Evolutionary conservation across 192 early-diverging fungal species (phyloP), one percentile per base, ranked within the genome.

Genomic region (Coemansia sp.): DNA sequence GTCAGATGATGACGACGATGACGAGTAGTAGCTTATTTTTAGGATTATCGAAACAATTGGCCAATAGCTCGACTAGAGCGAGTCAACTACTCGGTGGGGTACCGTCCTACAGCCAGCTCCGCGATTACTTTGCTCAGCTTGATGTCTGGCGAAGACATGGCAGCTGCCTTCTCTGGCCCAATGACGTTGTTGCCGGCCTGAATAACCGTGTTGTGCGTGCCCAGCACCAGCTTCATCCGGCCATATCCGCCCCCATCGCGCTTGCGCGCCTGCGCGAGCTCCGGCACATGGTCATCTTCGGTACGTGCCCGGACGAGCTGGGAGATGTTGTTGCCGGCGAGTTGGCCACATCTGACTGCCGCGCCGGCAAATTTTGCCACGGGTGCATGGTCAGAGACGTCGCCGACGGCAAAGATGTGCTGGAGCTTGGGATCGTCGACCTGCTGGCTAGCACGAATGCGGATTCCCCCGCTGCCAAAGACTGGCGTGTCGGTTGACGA

Each of bases 321-420:
- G 18, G 53, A 51, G 26, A 76, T 54, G 32, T 61, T 65, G 5
- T 38, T 32, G 0, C 54, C 73, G 9, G 73, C 67, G 27, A 44
- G 7, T 13, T 41, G 18, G 8, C 64, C 73, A 4, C 54, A 51
- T 10, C 28, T 37, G 13, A 58, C 27, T 6, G 73, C 73, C 10
- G 56, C 42, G 1, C 62, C 58, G 20, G 66, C 73, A 11, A 62
- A 38, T 29, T 76, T 76, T 25, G 64, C 55, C 21, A 51, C 18
- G 4, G 22, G 25, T 3, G 47, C 58, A 3, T 26, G 51, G 49
- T 74, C 78, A 21, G 60, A 64, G 14, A 89, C 78, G 56, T 92
- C 90, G 14, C 90, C 90, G 4, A 75, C 67, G 7, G 85, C 81
- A 61, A 84, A 92, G 31, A 92, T 82, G 47, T 90, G 65, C 3